These are phyloP conservation scores for Leptomonas pyrrhocoris DNA, from an alignment of 208 protist species.

Conservation along the genomic window DNA sequence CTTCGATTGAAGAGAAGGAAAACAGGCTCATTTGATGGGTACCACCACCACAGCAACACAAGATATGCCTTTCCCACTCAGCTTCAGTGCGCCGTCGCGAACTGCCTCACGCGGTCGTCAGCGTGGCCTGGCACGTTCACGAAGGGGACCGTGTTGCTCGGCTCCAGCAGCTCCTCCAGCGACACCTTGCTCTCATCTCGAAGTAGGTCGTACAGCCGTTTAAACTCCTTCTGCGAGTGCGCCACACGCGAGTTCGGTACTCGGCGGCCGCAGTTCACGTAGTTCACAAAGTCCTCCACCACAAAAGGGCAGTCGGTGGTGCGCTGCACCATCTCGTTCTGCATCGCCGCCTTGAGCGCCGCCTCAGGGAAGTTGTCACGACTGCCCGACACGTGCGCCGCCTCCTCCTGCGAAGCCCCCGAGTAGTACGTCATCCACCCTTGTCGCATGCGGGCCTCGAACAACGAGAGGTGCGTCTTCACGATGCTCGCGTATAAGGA, in stretches of 20 bases:
- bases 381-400: conserved; percentile 5
- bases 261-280: conserved; percentile 86
- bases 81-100: conserved; percentile 28
- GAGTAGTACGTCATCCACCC: conserved; percentile 69
- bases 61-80: no score
- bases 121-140: conserved; percentile 43
- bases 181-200: conserved; percentile 45
- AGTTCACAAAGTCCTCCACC: conserved; percentile 91
- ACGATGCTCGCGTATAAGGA: conserved; percentile 69
- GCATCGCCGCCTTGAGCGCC: conserved; percentile 60
- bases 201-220: conserved; percentile 57
- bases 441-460: conserved; percentile 45
- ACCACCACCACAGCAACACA: no score
- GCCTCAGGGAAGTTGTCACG: conserved; percentile 60
- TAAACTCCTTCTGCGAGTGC: conserved; percentile 66
- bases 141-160: conserved; percentile 53
- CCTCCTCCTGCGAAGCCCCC: conserved; percentile 4
- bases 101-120: conserved; percentile 64
- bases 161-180: conserved; percentile 50
- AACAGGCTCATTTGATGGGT: no score
- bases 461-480: conserved; percentile 53
- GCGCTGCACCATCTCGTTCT: conserved; percentile 67
- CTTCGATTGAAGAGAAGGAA: no score
- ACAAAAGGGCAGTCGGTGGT: conserved; percentile 61
- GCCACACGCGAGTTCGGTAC: conserved; percentile 47